Conservation (phyloP, 352 stramenopile genomes). For the Thalassiosira sp. region DNA sequence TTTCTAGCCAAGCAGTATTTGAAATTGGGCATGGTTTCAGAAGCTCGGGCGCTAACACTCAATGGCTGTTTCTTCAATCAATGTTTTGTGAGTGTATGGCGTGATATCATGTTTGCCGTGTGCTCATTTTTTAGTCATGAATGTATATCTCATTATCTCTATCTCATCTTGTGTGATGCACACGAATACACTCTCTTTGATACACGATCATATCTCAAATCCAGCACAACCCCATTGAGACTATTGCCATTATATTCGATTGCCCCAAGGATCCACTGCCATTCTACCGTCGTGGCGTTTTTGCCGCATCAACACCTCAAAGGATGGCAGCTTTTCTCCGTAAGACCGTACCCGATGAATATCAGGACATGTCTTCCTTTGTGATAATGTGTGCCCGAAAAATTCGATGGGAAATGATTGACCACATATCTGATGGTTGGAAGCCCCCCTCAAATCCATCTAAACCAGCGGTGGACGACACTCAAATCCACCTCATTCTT, state of each 20-base stretch:
- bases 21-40: neutral
- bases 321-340: slow-evolving; percentile 2
- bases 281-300: slow-evolving; percentile 1
- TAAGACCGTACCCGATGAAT: neutral
- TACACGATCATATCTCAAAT: neutral
- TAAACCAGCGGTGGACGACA: neutral
- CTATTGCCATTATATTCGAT: no score
- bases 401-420: slow-evolving; percentile 11
- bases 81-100: slow-evolving; percentile 13
- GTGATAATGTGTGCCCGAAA: no score
- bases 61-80: slow-evolving; percentile 5
- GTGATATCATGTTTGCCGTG: no score
- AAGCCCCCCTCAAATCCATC: neutral
- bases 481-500: slow-evolving; percentile 7
- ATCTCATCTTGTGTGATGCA: neutral
- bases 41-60: neutral
- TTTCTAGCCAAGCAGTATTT: neutral
- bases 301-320: neutral
- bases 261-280: no score
- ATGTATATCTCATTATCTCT: neutral
- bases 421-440: slow-evolving; percentile 10
- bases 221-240: neutral
- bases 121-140: no score
- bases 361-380: no score
- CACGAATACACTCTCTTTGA: neutral